These are phyloP conservation scores for Chaetomiaceae sp. DNA, from an alignment of 2,329 filamentous ascomycete genomes.

Conservation along the genomic window DNA sequence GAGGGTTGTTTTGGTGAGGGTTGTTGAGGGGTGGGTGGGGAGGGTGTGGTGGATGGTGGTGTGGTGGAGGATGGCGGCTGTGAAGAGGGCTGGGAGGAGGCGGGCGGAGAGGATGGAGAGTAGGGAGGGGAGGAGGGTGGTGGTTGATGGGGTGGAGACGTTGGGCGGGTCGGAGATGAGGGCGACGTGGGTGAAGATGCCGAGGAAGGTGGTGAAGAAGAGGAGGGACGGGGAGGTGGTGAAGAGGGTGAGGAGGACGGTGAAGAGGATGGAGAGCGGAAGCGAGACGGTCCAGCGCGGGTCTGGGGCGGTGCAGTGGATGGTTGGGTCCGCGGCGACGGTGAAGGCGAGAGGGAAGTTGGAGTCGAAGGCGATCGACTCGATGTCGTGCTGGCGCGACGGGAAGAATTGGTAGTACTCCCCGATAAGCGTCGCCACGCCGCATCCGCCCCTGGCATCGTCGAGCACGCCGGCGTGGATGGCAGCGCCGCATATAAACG, in stretches of 20 bases:
- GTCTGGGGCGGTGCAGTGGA: conserved; percentile 40
- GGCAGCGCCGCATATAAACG: conserved; percentile 71
- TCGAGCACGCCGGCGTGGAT: conserved; percentile 69
- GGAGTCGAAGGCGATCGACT: conserved; percentile 60
- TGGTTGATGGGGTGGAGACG: conserved; percentile 55
- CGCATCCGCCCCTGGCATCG: conserved; percentile 64
- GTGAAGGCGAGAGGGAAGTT: conserved; percentile 68
- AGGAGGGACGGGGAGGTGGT: conserved; percentile 72
- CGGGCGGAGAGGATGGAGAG: conserved; percentile 44
- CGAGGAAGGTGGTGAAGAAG: conserved; percentile 74
- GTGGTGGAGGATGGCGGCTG: conserved; percentile 64
- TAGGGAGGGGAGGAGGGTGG: conserved; percentile 55
- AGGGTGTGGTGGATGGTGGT: conserved; percentile 54
- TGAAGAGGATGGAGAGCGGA: conserved; percentile 71
- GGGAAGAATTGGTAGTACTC: conserved; percentile 45
- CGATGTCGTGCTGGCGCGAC: conserved; percentile 49
- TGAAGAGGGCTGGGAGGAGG: conserved; percentile 64
- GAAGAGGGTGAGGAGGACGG: conserved; percentile 69
- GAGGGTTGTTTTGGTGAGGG: conserved; percentile 66
- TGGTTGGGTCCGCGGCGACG: conserved; percentile 46
- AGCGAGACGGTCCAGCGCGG: conserved; percentile 53
- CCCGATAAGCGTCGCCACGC: conserved; percentile 61
- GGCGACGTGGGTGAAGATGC: conserved; percentile 82
- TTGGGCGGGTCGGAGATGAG: conserved; percentile 70
- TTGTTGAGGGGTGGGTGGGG: conserved; percentile 42